phyloP scores from a whole-genome alignment of 495 filamentous ascomycete genomes.

The Sabuloglossum arenarium region DNA sequence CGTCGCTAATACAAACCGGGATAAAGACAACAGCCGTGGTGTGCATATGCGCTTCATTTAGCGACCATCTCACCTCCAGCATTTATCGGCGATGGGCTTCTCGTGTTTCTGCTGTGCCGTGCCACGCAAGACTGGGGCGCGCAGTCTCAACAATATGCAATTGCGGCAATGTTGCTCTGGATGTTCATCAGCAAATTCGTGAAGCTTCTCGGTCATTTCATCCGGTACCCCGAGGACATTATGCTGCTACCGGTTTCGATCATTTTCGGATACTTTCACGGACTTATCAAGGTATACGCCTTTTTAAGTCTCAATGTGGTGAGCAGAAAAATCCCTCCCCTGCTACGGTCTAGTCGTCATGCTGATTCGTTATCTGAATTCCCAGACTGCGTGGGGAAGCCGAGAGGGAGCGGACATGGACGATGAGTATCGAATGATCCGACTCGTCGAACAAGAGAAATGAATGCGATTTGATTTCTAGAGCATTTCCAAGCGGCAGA shows the following conservation, averaged over 20 bases:
- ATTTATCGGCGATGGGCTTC: constrained; percentile 37
- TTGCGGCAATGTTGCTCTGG: constrained; percentile 31
- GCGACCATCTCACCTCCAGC: constrained; percentile 54
- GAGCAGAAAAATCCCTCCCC: constrained; percentile 9
- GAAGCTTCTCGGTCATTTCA: constrained; percentile 55
- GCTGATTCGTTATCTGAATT: not conserved
- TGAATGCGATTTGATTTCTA: not conserved
- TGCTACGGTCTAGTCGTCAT: not conserved
- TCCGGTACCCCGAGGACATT: constrained; percentile 46
- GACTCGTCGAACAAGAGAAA: constrained; percentile 7
- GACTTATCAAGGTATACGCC: constrained; percentile 57
- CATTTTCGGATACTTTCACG: constrained; percentile 59
- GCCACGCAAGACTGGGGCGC: constrained; percentile 26
- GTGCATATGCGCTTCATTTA: constrained; percentile 53
- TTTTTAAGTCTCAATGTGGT: constrained; percentile 49
- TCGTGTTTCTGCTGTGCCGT: constrained; percentile 31
- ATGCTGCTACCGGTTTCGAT: constrained; percentile 50
- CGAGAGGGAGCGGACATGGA: constrained; percentile 36
- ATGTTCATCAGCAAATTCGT: constrained; percentile 58
- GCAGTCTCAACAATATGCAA: constrained; percentile 21
- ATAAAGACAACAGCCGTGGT: constrained; percentile 47
- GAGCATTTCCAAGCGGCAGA: not conserved
- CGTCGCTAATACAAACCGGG: not conserved
- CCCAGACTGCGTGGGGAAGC: constrained; percentile 36
- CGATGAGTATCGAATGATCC: constrained; percentile 32